Evolutionary conservation across 805 yeast species (phyloP), one percentile per base, ranked within the genome.

Genomic region (Metschnikowia shivogae): DNA sequence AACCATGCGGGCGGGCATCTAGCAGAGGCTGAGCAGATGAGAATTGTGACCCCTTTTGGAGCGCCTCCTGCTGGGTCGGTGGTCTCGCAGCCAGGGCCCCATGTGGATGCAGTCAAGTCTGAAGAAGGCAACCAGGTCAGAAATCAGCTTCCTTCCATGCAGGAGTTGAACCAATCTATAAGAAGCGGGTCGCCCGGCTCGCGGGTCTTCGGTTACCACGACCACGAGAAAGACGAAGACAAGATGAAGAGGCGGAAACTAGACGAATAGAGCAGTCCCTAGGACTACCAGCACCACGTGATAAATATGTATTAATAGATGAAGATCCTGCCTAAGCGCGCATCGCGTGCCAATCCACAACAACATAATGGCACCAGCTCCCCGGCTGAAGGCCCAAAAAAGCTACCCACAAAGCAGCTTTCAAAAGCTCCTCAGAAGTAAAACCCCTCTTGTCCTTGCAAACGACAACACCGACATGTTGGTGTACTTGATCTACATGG

Each of bases 401-500:
- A 13, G 14, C 4, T 51, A 51, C 34, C 55, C 53, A 11, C 53
- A 51, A 26, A 32, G 28, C 29, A 33, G 53, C 32, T 51, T 51
- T 31, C 32, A 41, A 20, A 31, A 42, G 11, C 41, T 38, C 17
- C 46, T 51, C 19, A 30, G 44, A n/a, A 33, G 36, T 13, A 49
- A 49, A 33, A 37, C 53, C n/a, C 13, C 27, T 12, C 48, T 36
- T 27, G 26, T 28, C 12, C 39, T 51, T 13, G 55, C 55, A 9
- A 65, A 65, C 19, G 78, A 73, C 48, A 64, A 67, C 39, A 57
- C 71, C 17, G 78, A 72, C 52, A 46, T 72, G 39, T 54, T 80
- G 43, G 52, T 78, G 17, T 71, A 77, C 43, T 54, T 80, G 41
- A 67, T 78, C 36, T 77, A 77, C 45, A 57, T 76, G 30, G 65